Conservation (phyloP, 495 filamentous ascomycete species). For the Aspergillus saccharolyticus region DNA sequence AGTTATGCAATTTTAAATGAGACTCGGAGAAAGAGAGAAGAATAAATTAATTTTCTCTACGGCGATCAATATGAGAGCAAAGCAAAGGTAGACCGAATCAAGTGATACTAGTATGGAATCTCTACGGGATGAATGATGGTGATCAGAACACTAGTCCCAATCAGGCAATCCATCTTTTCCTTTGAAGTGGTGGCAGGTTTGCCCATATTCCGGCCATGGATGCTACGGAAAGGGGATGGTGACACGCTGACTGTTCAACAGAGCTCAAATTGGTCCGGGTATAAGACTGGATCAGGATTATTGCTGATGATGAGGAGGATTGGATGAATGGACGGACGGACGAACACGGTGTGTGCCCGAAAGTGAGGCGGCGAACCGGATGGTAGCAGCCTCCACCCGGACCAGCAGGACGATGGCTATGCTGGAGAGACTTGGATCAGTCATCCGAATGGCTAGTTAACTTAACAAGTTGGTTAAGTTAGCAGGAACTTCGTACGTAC, state of each 20-base stretch:
- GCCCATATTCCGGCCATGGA: background rate
- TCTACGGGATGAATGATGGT: conserved; percentile 7
- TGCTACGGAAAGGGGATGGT: conserved; percentile 12
- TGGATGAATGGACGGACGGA: background rate
- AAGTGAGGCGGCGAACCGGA: conserved; percentile 50
- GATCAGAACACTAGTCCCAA: conserved; percentile 20
- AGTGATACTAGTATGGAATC: background rate
- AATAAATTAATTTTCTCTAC: background rate
- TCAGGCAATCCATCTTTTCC: background rate
- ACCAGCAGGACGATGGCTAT: conserved; percentile 12
- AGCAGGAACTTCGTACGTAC: background rate
- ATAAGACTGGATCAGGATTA: background rate
- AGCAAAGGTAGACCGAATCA: background rate
- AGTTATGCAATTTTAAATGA: too few relatives aligned
- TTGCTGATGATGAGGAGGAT: background rate
- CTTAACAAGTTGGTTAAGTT: background rate
- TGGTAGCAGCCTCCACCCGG: conserved; percentile 25
- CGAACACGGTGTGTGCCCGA: conserved; percentile 13
- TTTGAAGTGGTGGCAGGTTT: background rate
- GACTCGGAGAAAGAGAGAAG: background rate
- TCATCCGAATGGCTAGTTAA: conserved; percentile 7
- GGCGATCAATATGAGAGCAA: background rate
- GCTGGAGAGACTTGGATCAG: conserved; percentile 14
- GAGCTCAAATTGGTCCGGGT: conserved; percentile 5
- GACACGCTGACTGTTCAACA: conserved; percentile 18